Evolutionary conservation across 768 basidiomycete species (phyloP), one percentile per base, ranked within the genome.

Genomic region (Melanogaster broomeanus): DNA sequence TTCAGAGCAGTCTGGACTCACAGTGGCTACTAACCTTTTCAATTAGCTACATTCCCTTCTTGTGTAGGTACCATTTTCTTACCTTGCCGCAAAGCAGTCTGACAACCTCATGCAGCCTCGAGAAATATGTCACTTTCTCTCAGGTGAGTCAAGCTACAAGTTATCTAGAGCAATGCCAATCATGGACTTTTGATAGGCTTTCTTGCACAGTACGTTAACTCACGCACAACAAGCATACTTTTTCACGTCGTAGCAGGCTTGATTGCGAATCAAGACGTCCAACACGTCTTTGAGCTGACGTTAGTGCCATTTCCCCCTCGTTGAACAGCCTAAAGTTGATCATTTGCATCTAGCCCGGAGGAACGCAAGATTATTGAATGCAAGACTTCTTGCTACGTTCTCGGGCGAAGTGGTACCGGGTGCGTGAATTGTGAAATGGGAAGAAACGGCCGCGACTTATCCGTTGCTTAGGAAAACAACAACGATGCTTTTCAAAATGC

Each of bases 321-420:
- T 19, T 15, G 19, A 37, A 6, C 24, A 69, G 65, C 65, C 61
- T 31, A 13, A 7, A 11, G 25, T 19, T 56, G 22, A 49, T 19
- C 3, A 30, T 43, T n/a, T 0, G 6, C 12, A 4, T 34, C 64
- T 43, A 77, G 75, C 5, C 58, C 76, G 0, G 69, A 75, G 41
- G 83, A 87, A 58, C 75, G 76, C 57, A 71, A 67, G 55, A 84
- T 88, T 12, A 77, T 86, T 16, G 78, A 86, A 39, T 78, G 86
- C 56, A 69, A 70, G 0, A 69, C 76, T 6, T 85, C 85, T 0
- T 87, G 82, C 54, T 86, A 82, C 61, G 84, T 88, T 27, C 63
- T 87, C 9, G 85, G 87, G 0, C 73, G 88, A 22, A 88, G 87
- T 59, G 88, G 88, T 3, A 89, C 88, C 0, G 88, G 87, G 87